A percentile compares a stretch with the other conserved stretches of the same genome.
Conservation (phyloP, 306 rosid genomes). For the Fragaria ananassa region DNA sequence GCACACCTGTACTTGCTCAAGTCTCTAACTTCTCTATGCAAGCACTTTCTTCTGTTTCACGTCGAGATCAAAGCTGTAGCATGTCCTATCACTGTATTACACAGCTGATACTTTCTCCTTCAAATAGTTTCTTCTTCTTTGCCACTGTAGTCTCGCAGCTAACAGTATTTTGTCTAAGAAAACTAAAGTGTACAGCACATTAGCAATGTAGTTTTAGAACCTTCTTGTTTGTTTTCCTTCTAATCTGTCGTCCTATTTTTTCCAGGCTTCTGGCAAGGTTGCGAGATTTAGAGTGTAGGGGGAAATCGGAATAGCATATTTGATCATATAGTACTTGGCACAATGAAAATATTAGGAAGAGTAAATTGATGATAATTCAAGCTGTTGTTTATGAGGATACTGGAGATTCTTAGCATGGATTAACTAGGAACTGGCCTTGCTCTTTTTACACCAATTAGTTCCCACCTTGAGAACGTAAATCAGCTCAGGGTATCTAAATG, state of each 20-base stretch:
- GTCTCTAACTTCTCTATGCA: no score
- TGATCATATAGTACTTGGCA: neutral
- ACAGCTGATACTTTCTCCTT: neutral
- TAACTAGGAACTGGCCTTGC: neutral
- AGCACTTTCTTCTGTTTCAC: neutral
- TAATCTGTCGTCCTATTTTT: neutral
- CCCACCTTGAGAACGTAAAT: neutral
- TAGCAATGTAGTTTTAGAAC: neutral
- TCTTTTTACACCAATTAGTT: neutral
- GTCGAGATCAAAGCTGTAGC: neutral
- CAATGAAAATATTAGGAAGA: neutral
- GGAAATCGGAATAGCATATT: neutral
- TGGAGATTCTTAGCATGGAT: neutral
- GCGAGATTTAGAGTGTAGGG: conserved; percentile 30
- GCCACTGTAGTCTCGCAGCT: neutral
- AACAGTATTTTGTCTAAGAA: neutral
- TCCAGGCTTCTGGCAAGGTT: conserved; percentile 64
- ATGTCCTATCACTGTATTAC: neutral
- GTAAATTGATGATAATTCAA: neutral
- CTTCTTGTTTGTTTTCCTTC: neutral
- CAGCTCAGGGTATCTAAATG: neutral
- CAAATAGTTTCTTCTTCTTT: neutral
- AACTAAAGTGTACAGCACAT: neutral
- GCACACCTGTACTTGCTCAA: neutral
- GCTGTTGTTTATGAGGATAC: neutral